Evolutionary conservation across 768 basidiomycete genomes (phyloP).

Genomic region (Russula dissimulans): DNA sequence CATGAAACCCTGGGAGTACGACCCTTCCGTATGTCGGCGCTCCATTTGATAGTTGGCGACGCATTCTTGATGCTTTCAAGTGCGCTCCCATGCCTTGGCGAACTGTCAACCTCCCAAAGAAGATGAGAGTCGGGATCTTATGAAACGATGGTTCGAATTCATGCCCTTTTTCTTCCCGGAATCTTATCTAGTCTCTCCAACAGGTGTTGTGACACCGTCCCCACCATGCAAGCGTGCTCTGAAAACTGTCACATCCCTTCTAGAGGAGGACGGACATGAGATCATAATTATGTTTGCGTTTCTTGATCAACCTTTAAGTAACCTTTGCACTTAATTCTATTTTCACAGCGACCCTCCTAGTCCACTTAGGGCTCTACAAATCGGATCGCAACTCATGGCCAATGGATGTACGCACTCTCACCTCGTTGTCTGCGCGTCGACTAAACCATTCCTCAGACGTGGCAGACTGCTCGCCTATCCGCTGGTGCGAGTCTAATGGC

Average conservation of each 20-base stretch:
- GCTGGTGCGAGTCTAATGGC: constrained; percentile 39
- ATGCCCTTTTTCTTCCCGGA: not conserved
- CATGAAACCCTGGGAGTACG: constrained; percentile 60
- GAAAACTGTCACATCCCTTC: constrained; percentile 34
- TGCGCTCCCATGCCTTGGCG: constrained; percentile 30
- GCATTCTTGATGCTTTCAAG: constrained; percentile 17
- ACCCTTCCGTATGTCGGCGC: constrained; percentile 34
- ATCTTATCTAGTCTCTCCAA: not conserved
- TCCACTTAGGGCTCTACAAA: constrained; percentile 42
- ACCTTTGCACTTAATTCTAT: not conserved
- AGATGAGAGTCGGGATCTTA: constrained; percentile 10
- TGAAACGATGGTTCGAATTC: constrained; percentile 46
- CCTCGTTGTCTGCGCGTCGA: constrained; percentile 16
- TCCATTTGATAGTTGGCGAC: not conserved
- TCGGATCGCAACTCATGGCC: constrained; percentile 45
- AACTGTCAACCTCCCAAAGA: constrained; percentile 16
- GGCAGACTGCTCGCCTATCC: constrained; percentile 24
- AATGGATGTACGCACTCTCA: constrained; percentile 34
- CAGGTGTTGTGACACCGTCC: constrained; percentile 50
- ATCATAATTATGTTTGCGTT: constrained; percentile 43
- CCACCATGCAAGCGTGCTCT: constrained; percentile 53
- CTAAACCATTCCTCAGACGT: not conserved
- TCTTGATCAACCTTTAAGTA: not conserved
- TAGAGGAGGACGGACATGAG: constrained; percentile 40
- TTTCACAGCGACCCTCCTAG: constrained; percentile 33